Evolutionary conservation across 169 alveolate species (phyloP).

Genomic region (Perkinsus chesapeaki): DNA sequence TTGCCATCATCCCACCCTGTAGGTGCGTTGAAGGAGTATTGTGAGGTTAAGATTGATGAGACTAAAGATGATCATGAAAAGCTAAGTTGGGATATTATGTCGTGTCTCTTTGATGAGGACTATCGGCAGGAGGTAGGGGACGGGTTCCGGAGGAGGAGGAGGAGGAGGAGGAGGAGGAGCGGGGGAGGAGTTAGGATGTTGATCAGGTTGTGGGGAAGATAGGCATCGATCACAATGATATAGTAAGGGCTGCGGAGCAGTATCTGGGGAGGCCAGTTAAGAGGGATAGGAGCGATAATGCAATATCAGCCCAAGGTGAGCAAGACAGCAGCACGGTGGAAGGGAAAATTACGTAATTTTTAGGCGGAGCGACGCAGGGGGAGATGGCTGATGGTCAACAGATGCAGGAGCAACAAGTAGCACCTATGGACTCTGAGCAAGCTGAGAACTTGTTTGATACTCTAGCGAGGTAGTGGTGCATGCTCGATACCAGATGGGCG

Average conservation of each 20-base stretch:
- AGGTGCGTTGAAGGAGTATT: neutral
- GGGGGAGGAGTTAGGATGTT: neutral
- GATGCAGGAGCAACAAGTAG: neutral
- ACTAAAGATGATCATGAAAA: neutral
- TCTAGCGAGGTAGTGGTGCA: neutral
- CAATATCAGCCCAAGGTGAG: neutral
- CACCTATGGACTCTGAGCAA: neutral
- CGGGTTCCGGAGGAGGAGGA: neutral
- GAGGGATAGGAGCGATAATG: neutral
- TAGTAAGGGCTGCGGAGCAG: neutral
- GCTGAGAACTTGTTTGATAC: neutral
- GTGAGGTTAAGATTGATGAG: neutral
- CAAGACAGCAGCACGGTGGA: neutral
- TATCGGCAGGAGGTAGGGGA: neutral
- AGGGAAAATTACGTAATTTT: neutral
- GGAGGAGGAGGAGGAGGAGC: neutral
- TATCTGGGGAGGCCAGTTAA: neutral
- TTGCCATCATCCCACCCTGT: no score
- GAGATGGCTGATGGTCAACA: neutral
- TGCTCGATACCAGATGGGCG: no score
- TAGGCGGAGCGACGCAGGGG: neutral
- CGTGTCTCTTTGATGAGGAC: neutral
- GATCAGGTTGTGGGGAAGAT: neutral
- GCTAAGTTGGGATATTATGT: neutral
- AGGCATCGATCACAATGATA: neutral